These are phyloP conservation scores for Fusarium liriodendri DNA, from an alignment of 2,329 filamentous ascomycete species.

Conservation along the genomic window DNA sequence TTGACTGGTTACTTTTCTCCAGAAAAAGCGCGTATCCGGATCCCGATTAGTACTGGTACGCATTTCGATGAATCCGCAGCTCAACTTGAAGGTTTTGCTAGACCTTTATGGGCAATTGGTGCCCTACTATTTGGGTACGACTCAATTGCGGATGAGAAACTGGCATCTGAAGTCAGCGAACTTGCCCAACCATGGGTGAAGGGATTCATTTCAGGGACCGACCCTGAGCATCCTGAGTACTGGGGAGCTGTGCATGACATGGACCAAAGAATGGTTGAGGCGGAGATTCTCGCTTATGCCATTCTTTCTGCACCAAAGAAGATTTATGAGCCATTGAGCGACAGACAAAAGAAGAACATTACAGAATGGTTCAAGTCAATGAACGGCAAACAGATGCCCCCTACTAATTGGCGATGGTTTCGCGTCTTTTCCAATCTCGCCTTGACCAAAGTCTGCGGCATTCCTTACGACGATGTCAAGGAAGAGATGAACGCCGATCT, in stretches of 20 bases:
- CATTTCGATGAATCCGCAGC: constrained; percentile 58
- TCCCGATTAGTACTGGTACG: constrained; percentile 52
- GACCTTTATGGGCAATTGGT: constrained; percentile 52
- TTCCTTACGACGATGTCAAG: constrained; percentile 48
- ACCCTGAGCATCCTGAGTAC: constrained; percentile 52
- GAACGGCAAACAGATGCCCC: constrained; percentile 58
- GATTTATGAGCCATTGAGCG: constrained; percentile 47
- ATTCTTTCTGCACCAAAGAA: constrained; percentile 55
- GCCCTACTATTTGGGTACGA: constrained; percentile 53
- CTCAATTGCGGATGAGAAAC: constrained; percentile 41
- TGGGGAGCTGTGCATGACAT: constrained; percentile 59
- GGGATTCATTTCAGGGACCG: constrained; percentile 47
- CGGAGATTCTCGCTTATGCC: constrained; percentile 62
- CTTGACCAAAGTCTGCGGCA: constrained; percentile 54
- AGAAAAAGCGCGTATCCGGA: constrained; percentile 48
- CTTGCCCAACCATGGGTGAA: constrained; percentile 46
- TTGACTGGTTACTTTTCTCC: constrained; percentile 49
- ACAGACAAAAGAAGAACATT: constrained; percentile 50
- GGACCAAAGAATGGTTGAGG: constrained; percentile 67
- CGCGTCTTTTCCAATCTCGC: constrained; percentile 62
- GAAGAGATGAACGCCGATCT: constrained; percentile 55
- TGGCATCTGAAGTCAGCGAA: constrained; percentile 2
- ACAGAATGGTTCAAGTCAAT: constrained; percentile 55
- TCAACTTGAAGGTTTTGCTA: constrained; percentile 58
- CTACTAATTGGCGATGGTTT: constrained; percentile 66